These are phyloP conservation scores for Fraxinus paxiana DNA, from an alignment of 305 asterid genomes.

Conservation along the genomic window DNA sequence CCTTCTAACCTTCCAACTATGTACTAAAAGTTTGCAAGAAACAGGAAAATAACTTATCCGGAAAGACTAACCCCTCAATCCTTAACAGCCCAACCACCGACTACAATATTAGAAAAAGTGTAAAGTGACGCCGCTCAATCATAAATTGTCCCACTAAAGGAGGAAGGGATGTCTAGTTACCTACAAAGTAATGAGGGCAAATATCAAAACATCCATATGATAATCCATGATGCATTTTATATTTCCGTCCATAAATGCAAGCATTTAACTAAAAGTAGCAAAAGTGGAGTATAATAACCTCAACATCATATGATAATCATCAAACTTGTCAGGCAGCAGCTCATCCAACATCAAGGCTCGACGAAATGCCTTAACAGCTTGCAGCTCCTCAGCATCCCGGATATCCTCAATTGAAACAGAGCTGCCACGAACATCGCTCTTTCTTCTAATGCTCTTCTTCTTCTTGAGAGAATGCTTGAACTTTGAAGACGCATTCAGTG, in stretches of 20 bases:
- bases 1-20: background rate
- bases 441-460: constrained; percentile 36
- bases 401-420: constrained; percentile 73
- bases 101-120: constrained; percentile 1
- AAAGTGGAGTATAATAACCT: constrained; percentile 40
- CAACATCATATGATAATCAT: constrained; percentile 91
- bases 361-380: constrained; percentile 79
- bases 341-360: constrained; percentile 84
- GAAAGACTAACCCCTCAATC: constrained; percentile 3
- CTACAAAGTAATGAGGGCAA: background rate
- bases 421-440: constrained; percentile 35
- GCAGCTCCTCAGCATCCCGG: constrained; percentile 85
- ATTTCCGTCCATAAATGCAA: background rate
- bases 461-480: constrained; percentile 42
- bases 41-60: background rate
- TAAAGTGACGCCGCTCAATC: background rate
- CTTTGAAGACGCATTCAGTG: constrained; percentile 46
- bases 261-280: background rate
- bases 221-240: constrained; percentile 8
- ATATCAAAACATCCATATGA: background rate
- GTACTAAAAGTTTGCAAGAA: background rate
- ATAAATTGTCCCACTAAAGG: constrained; percentile 4
- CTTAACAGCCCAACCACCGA: background rate
- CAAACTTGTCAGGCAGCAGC: constrained; percentile 71
- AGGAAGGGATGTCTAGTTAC: background rate